These are phyloP conservation scores for Hypocrella siamensis DNA, from an alignment of 2,329 filamentous ascomycete species.

Conservation along the genomic window DNA sequence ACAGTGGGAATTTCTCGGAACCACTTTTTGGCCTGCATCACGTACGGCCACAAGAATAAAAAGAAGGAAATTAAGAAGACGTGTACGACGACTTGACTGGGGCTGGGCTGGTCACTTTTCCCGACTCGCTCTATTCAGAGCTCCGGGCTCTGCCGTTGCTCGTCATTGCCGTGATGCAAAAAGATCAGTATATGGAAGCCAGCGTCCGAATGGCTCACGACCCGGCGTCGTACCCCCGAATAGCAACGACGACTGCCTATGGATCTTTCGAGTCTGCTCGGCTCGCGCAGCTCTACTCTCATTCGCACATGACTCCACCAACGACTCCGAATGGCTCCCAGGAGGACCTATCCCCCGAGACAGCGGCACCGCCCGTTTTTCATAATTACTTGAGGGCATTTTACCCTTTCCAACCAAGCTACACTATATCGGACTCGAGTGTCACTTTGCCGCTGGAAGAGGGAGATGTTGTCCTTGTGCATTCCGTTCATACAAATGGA, in stretches of 20 bases:
- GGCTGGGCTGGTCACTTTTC: not conserved
- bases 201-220: conserved; percentile 48
- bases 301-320: conserved; percentile 60
- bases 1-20: no score
- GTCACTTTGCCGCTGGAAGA: conserved; percentile 80
- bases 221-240: conserved; percentile 31
- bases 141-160: conserved; percentile 15
- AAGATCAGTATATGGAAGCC: conserved; percentile 31
- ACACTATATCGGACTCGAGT: conserved; percentile 63
- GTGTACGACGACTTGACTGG: no score
- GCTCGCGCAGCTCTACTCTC: conserved; percentile 25
- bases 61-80: no score
- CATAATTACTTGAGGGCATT: conserved; percentile 92
- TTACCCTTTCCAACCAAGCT: conserved; percentile 75
- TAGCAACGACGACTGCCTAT: conserved; percentile 12
- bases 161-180: conserved; percentile 20
- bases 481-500: conserved; percentile 94
- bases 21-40: no score
- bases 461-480: conserved; percentile 84
- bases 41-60: no score
- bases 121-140: conserved; percentile 4
- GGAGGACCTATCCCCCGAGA: conserved; percentile 36
- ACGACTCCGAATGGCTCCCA: conserved; percentile 55
- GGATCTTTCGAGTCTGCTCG: conserved; percentile 13
- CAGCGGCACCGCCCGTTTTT: conserved; percentile 49